Evolutionary conservation across 768 basidiomycete genomes (phyloP).

Genomic region (Pleurotus salmoneostramineus): DNA sequence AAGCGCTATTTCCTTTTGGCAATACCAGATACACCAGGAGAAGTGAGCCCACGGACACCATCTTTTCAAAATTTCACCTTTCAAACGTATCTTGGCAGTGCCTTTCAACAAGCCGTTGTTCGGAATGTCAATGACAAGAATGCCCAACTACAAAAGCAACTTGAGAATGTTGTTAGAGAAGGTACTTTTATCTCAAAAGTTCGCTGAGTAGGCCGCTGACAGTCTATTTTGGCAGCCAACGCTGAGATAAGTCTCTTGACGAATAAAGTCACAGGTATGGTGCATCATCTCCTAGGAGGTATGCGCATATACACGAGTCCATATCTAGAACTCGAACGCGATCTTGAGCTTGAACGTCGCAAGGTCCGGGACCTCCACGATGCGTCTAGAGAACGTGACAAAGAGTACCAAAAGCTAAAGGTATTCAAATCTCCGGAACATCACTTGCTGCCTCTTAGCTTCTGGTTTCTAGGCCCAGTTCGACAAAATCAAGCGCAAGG

Average conservation of each 20-base stretch:
- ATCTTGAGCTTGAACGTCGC: slow-evolving; percentile 75
- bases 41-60: slow-evolving; percentile 37
- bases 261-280: slow-evolving; percentile 61
- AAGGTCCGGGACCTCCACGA: slow-evolving; percentile 76
- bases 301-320: neutral
- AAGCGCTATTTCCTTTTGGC: slow-evolving; percentile 87
- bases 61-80: slow-evolving; percentile 10
- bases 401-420: slow-evolving; percentile 87
- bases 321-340: slow-evolving; percentile 66
- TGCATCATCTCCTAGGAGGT: neutral
- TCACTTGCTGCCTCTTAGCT: neutral
- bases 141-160: slow-evolving; percentile 76
- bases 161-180: slow-evolving; percentile 84
- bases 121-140: slow-evolving; percentile 82
- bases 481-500: slow-evolving; percentile 81
- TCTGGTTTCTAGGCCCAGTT: slow-evolving; percentile 51
- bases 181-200: slow-evolving; percentile 38
- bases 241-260: slow-evolving; percentile 69
- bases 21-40: slow-evolving; percentile 87
- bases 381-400: slow-evolving; percentile 69
- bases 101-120: slow-evolving; percentile 82
- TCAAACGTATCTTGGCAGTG: slow-evolving; percentile 32
- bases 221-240: slow-evolving; percentile 47
- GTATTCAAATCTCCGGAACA: slow-evolving; percentile 24
- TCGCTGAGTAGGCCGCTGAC: too few relatives aligned